phyloP scores from a whole-genome alignment of 495 filamentous ascomycete species.

The Trichoderma parareesei region DNA sequence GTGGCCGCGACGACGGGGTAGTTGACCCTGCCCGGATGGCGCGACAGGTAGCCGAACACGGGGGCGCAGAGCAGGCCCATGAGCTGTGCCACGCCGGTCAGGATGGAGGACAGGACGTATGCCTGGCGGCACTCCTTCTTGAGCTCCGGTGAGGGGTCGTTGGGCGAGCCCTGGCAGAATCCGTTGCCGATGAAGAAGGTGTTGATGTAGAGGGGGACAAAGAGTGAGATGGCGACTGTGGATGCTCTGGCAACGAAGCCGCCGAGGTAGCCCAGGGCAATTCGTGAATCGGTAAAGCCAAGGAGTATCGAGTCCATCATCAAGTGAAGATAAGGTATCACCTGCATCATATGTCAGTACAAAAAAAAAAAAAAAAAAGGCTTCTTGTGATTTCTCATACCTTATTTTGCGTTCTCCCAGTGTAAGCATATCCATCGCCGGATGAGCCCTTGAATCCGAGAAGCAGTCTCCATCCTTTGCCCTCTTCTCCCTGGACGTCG shows the following conservation, averaged over 20 bases:
- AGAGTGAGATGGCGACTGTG: conserved; percentile 90
- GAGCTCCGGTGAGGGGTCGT: conserved; percentile 54
- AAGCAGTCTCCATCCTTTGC: conserved; percentile 56
- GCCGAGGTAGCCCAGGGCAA: conserved; percentile 82
- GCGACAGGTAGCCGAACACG: conserved; percentile 72
- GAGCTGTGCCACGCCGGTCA: conserved; percentile 84
- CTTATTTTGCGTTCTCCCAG: conserved; percentile 9
- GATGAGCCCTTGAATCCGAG: conserved; percentile 28
- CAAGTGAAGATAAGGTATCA: conserved; percentile 40
- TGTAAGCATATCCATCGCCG: not conserved
- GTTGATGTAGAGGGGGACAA: conserved; percentile 88
- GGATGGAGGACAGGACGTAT: conserved; percentile 72
- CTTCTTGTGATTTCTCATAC: not conserved
- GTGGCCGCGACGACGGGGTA: conserved; percentile 65
- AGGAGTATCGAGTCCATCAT: conserved; percentile 59
- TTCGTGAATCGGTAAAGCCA: conserved; percentile 65
- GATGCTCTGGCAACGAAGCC: conserved; percentile 93
- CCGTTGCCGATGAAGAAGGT: conserved; percentile 77
- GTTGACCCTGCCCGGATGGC: conserved; percentile 52
- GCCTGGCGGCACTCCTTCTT: conserved; percentile 75
- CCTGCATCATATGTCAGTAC: conserved; percentile 12
- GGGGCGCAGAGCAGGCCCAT: conserved; percentile 79
- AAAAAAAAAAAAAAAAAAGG: not conserved
- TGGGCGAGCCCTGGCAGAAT: conserved; percentile 57
- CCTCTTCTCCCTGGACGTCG: conserved; percentile 66